phyloP scores from a whole-genome alignment of 805 yeast species.

The Ogataea pilisensis region DNA sequence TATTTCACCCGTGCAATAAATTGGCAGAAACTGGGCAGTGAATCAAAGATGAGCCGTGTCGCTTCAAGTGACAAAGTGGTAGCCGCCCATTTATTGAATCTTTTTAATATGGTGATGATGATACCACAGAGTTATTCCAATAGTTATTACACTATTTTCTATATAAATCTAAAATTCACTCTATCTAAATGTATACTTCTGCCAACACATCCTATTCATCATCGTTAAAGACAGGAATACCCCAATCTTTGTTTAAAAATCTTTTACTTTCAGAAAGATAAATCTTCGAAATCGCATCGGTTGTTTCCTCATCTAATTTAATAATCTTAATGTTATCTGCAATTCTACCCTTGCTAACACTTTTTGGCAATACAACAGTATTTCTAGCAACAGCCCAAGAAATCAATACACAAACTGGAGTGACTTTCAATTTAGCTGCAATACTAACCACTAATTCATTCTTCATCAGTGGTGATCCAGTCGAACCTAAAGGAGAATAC shows the following conservation, averaged over 20 bases:
- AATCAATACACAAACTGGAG: constrained; percentile 49
- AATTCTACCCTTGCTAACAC: constrained; percentile 42
- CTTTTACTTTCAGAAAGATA: constrained; percentile 12
- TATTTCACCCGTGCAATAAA: too few relatives aligned
- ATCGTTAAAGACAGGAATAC: constrained; percentile 20
- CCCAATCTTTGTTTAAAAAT: constrained; percentile 17
- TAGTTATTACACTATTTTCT: too few relatives aligned
- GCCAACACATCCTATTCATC: too few relatives aligned
- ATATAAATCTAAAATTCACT: too few relatives aligned
- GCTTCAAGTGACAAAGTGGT: too few relatives aligned
- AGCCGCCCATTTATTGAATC: too few relatives aligned
- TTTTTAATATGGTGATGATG: too few relatives aligned
- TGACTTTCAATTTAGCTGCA: constrained; percentile 39
- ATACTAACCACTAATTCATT: constrained; percentile 40
- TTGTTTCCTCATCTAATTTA: constrained; percentile 33
- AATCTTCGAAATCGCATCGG: constrained; percentile 13
- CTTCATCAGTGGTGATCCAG: constrained; percentile 47
- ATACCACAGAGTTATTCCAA: too few relatives aligned
- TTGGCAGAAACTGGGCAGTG: too few relatives aligned
- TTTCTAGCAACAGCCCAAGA: constrained; percentile 61
- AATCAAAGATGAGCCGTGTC: too few relatives aligned
- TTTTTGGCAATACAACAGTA: constrained; percentile 49
- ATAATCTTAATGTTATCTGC: constrained; percentile 35
- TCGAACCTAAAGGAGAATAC: constrained; percentile 72
- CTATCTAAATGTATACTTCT: too few relatives aligned